Evolutionary conservation across 805 yeast genomes (phyloP), one percentile per base, ranked within the genome.

Genomic region (Kodamaea leandrae): DNA sequence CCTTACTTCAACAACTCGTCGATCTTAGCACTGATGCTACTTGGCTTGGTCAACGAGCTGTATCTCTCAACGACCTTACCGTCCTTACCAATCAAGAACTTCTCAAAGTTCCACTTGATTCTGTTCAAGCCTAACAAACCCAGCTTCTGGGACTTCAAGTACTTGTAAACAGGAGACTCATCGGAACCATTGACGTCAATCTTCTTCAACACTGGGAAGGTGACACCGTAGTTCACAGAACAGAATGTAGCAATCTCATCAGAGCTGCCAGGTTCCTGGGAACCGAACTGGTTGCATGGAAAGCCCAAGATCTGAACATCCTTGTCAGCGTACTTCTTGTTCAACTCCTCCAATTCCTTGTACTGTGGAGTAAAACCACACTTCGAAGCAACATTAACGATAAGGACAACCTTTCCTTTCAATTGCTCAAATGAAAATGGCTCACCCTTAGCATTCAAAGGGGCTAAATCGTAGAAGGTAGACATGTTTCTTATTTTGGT

Each of bases 321-420:
- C 44, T 65, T 45, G 42, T 52, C 67, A 29, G 54, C 59, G 50
- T 64, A 69, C 48, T 66, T 66, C 50, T 68, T 59, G 57, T 68
- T 62, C 50, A 69, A 55, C 46, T 61, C 66, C 54, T 69, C 72
- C 42, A 69, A 61, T 38, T 62, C 72, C 46, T 44, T 46, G 49
- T 50, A 50, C 61, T 88, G 96, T 42, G 85, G 81, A 3, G 93
- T 81, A 64, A 79, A 80, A 4, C 71, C 71, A 49, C 95, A 86
- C 64, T 86, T 83, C 56, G 93, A 83, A 13, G 96, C 96, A 26
- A 87, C 91, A 61, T 88, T 88, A 45, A 89, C 95, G 42, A 89
- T 71, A 32, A 88, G 61, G 13, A 89, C 90, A 32, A 83, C 95
- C 61, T 88, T 85, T 30, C 91, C 95, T 60, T 82, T 74, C 44